Percentiles rank a stretch among this genome's conserved stretches.
phyloP scores from a whole-genome alignment of 768 basidiomycete species.

The Trametes cingulata region DNA sequence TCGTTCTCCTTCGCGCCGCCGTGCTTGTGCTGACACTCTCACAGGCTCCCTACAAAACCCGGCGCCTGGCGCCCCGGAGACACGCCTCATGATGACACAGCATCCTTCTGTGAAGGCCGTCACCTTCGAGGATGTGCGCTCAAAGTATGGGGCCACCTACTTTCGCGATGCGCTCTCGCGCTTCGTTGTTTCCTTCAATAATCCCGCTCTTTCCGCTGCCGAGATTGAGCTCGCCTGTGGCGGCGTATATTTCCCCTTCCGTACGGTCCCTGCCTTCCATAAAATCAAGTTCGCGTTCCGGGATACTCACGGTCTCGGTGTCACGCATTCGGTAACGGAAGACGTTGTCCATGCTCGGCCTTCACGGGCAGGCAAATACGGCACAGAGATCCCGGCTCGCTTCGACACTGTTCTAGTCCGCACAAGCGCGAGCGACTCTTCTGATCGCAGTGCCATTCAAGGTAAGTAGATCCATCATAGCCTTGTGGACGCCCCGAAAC shows the following conservation, averaged over 20 bases:
- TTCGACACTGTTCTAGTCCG: slow-evolving; percentile 13
- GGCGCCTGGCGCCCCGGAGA: background rate
- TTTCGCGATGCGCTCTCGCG: slow-evolving; percentile 9
- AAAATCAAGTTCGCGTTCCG: slow-evolving; percentile 3
- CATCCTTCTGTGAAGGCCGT: slow-evolving; percentile 1
- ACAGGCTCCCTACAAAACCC: too few relatives aligned
- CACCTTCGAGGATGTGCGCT: background rate
- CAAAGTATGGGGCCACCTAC: background rate
- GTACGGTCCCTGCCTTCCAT: slow-evolving; percentile 11
- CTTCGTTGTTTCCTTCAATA: slow-evolving; percentile 2
- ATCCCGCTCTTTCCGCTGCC: background rate
- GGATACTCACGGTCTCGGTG: background rate
- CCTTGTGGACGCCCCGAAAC: background rate
- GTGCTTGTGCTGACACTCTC: too few relatives aligned
- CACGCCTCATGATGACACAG: background rate
- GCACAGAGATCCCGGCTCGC: background rate
- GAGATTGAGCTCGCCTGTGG: background rate
- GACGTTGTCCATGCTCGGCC: slow-evolving; percentile 9
- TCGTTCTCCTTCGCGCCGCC: too few relatives aligned
- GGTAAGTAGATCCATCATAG: background rate
- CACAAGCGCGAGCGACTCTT: background rate
- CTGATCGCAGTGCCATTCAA: background rate
- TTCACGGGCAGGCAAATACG: background rate
- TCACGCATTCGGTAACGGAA: background rate
- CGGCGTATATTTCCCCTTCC: slow-evolving; percentile 12